Percentiles rank a stretch among this genome's conserved stretches.
phyloP scores from a whole-genome alignment of 768 basidiomycete genomes.

The Suillus plorans region DNA sequence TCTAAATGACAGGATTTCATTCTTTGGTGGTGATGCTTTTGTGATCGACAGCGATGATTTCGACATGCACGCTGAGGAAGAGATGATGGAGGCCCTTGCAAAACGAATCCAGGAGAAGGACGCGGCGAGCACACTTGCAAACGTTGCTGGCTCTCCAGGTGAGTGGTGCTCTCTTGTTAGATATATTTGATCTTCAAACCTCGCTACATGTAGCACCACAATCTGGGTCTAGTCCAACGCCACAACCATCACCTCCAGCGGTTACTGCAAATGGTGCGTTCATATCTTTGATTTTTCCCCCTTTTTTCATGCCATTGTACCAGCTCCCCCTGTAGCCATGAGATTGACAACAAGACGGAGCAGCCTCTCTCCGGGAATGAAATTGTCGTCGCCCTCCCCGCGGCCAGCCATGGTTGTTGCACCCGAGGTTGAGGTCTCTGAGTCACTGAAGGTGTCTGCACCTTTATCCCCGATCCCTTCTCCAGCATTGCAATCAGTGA shows the following conservation, averaged over 20 bases:
- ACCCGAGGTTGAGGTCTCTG: background rate
- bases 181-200: background rate
- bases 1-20: constrained; percentile 36
- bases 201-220: background rate
- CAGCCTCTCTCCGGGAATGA: constrained; percentile 2
- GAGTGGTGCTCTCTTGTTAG: background rate
- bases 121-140: background rate
- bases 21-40: constrained; percentile 31
- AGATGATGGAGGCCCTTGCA: constrained; percentile 20
- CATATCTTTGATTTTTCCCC: background rate
- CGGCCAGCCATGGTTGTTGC: background rate
- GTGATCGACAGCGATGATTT: constrained; percentile 25
- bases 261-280: background rate
- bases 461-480: background rate
- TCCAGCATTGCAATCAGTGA: background rate
- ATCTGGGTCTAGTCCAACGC: background rate
- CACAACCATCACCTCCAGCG: background rate
- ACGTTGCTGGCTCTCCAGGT: background rate
- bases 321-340: background rate
- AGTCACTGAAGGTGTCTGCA: background rate
- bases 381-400: background rate
- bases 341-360: background rate
- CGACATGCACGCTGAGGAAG: constrained; percentile 23
- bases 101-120: constrained; percentile 16
- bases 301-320: background rate